phyloP scores from a whole-genome alignment of 2,329 filamentous ascomycete genomes.

The Claviceps purpurea region DNA sequence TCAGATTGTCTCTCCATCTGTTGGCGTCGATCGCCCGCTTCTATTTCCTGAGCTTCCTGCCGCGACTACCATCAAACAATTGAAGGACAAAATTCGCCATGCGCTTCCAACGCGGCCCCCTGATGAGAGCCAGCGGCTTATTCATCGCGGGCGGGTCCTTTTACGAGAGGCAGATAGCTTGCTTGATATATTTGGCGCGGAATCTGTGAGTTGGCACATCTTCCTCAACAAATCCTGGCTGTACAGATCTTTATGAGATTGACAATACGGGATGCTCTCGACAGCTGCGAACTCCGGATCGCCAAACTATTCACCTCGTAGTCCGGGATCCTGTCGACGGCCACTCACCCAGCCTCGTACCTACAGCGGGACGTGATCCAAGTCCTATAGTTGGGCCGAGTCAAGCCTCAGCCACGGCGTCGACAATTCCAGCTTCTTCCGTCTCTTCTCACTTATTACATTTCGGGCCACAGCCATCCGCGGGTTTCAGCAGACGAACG shows the following conservation, averaged over 20 bases:
- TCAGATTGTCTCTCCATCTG: slow-evolving; percentile 45
- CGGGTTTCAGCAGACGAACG: slow-evolving; percentile 17
- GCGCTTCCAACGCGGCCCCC: slow-evolving; percentile 33
- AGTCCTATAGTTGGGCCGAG: slow-evolving; percentile 11
- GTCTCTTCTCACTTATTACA: slow-evolving; percentile 6
- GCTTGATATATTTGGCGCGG: slow-evolving; percentile 41
- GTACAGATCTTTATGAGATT: background rate
- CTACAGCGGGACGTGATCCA: slow-evolving; percentile 13
- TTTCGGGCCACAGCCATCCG: slow-evolving; percentile 16
- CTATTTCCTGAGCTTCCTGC: slow-evolving; percentile 34
- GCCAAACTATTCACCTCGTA: slow-evolving; percentile 41
- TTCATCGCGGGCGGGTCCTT: slow-evolving; percentile 45
- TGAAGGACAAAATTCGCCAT: slow-evolving; percentile 46
- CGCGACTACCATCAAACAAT: slow-evolving; percentile 39
- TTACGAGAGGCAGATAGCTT: slow-evolving; percentile 41
- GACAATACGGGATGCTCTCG: slow-evolving; percentile 3
- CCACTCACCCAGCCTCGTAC: slow-evolving; percentile 13
- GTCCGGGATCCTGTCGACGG: slow-evolving; percentile 27
- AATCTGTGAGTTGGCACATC: slow-evolving; percentile 28
- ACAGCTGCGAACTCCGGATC: slow-evolving; percentile 30
- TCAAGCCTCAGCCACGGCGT: background rate
- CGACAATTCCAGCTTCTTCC: slow-evolving; percentile 4
- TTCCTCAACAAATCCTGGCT: background rate
- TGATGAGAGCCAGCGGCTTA: slow-evolving; percentile 44
- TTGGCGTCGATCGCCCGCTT: slow-evolving; percentile 36